These are phyloP conservation scores for Eucalyptus urophylla DNA, from an alignment of 345 rosid genomes.

Conservation along the genomic window DNA sequence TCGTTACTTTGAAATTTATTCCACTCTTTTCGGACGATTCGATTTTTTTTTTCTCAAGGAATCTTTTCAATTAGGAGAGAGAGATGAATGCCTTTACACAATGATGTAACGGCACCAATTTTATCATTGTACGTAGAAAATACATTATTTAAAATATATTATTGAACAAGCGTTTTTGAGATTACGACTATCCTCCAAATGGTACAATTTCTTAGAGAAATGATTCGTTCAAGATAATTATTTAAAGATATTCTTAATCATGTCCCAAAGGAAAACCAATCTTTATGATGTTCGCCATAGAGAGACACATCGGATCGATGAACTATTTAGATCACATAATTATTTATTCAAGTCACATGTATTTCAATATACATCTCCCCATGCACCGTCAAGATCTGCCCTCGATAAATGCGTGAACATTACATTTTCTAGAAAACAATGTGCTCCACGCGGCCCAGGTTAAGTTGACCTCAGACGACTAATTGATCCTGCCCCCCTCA, in stretches of 20 bases:
- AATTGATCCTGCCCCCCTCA: background rate
- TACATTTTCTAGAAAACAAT: background rate
- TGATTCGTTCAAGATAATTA: background rate
- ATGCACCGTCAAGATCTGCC: background rate
- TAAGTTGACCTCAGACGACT: background rate
- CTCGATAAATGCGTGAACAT: background rate
- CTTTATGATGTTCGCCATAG: background rate
- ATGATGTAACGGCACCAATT: background rate
- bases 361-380: background rate
- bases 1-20: background rate
- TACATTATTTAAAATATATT: background rate
- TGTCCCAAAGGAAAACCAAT: background rate
- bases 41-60: background rate
- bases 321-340: background rate
- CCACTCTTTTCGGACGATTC: background rate
- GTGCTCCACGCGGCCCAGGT: background rate
- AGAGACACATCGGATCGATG: background rate
- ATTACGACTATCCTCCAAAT: background rate
- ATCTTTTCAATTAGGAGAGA: background rate
- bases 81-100: background rate
- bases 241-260: background rate
- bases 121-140: background rate
- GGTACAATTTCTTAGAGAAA: background rate
- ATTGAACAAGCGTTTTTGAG: background rate
- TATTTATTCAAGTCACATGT: background rate